Evolutionary conservation across 2,329 filamentous ascomycete genomes (phyloP), one percentile per base, ranked within the genome.

Genomic region (Aspergillus versicolor): DNA sequence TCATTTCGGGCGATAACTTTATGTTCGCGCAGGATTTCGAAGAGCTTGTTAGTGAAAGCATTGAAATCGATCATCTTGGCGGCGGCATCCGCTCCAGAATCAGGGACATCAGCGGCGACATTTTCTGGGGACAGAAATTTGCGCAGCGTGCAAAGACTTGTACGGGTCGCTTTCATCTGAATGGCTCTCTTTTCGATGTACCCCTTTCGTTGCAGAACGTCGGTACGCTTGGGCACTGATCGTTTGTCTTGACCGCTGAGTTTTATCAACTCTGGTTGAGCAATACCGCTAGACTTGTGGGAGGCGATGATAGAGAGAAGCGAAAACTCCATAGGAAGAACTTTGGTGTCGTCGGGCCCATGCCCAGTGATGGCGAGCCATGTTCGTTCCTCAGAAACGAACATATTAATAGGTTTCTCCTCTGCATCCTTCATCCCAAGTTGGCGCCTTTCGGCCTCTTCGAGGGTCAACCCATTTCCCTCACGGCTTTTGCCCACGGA

Each of bases 161-260:
- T 87, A 45, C 80, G 78, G 5, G 76, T 70, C 3, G 79, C 77
- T 56, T 76, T 77, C 21, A 76, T 73, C 30, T 81, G 74, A 17
- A 83, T 76, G 8, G 72, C 67, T 52, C 76, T 75, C 64, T 88
- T 88, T 41, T 80, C 76, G 53, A 88, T 87, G 66, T 88, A 87
- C 0, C 85, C 85, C 61, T 83, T 85, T 37, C 75, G 69, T 5
- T 78, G 76, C 40, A 88, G 73, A 3, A 75, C 70, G 59, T 86
- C 82, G 3, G 85, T 88, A 40, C 85, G 77, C 59, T 82, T 78
- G 1, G 85, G 85, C 2, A 88, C 81, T 1, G 85, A 88, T 45
- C 85, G 79, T 66, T 87, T 88, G 67, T 88, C 85, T 70, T 88
- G 85, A 5, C 82, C 82, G 61, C 82, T 84, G 21, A 82, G 64